Evolutionary conservation across 1,284 basidiomycete species (phyloP), one percentile per base, ranked within the genome.

Genomic region (Moesziomyces antarcticus): DNA sequence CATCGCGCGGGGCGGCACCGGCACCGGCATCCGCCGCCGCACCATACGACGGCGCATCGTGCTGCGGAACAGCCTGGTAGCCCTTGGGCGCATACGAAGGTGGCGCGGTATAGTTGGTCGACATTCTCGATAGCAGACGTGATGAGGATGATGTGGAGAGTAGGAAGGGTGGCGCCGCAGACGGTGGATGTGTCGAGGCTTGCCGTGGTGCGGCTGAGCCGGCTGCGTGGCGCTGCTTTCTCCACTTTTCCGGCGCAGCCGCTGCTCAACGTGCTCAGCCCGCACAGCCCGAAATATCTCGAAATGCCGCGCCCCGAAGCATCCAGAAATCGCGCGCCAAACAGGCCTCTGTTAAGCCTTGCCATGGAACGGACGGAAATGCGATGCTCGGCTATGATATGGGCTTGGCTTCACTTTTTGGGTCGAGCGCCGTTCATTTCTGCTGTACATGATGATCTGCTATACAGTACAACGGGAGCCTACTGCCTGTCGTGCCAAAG

Each of bases 61-160:
- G 49, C 37, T 59, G 56, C 25, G 73, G 73, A 4, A 75, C 62
- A 6, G 73, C 27, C 27, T 44, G 24, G 48, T 75, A 75, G 53
- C 68, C 73, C 40, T 72, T 67, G 46, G 54, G 55, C 3, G 70
- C 47, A 22, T 73, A 73, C 11, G 57, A 51, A 6, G 73, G 73
- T 10, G 72, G 67, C 8, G 58, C 53, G 8, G 73, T 35, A 43
- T 75, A 64, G 56, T 48, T 63, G 45, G 48, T 50, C 25, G 63
- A 63, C 58, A 66, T 61, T 11, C 14, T 35, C 25, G 40, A 27
- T n/a, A 1, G 25, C 1, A 9, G 33, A 14, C 21, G 21, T n/a
- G 33, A 33, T 5, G 45, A 30, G 6, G 30, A 30, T 30, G 30
- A 30, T 30, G 30, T 30, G 30, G 30, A 30, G 30, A 30, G 30